phyloP scores from a whole-genome alignment of 208 protist species.

The Leishmania arabica region DNA sequence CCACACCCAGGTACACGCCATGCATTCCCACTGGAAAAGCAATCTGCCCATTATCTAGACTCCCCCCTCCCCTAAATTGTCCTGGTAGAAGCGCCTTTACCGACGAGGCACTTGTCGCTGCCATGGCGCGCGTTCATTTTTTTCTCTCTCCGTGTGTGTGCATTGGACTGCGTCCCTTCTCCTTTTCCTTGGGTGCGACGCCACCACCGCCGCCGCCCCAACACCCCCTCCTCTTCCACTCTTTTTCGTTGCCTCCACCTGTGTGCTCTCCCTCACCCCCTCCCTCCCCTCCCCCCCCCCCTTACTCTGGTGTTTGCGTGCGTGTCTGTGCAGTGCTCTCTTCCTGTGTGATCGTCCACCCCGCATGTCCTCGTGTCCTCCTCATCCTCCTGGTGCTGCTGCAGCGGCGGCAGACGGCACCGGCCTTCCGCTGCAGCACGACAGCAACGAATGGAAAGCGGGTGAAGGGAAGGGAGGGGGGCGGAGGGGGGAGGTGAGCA shows the following conservation, averaged over 20 bases:
- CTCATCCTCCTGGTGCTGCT: background rate
- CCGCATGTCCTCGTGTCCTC: conserved; percentile 8
- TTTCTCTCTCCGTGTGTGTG: background rate
- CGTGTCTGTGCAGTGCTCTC: background rate
- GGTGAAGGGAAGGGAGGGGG: too few species aligned
- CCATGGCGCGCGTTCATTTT: background rate
- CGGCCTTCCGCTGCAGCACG: too few species aligned
- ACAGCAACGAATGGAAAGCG: too few species aligned
- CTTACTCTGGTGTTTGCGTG: background rate
- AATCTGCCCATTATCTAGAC: too few species aligned
- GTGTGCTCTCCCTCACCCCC: background rate
- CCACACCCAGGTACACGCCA: too few species aligned
- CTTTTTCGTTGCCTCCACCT: background rate
- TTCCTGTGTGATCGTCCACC: background rate
- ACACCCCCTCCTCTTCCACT: background rate
- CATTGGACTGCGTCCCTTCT: background rate
- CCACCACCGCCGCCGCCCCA: too few species aligned
- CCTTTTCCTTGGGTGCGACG: background rate
- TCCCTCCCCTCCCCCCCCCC: too few species aligned
- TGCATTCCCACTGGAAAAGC: too few species aligned
- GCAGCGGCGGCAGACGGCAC: background rate
- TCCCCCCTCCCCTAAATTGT: background rate
- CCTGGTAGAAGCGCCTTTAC: background rate
- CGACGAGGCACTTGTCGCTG: background rate
- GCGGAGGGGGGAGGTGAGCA: too few species aligned